Percentiles rank a stretch among this genome's conserved stretches.
Evolutionary conservation across 2,329 filamentous ascomycete genomes (phyloP).

Genomic region (Byssochlamys sp.): DNA sequence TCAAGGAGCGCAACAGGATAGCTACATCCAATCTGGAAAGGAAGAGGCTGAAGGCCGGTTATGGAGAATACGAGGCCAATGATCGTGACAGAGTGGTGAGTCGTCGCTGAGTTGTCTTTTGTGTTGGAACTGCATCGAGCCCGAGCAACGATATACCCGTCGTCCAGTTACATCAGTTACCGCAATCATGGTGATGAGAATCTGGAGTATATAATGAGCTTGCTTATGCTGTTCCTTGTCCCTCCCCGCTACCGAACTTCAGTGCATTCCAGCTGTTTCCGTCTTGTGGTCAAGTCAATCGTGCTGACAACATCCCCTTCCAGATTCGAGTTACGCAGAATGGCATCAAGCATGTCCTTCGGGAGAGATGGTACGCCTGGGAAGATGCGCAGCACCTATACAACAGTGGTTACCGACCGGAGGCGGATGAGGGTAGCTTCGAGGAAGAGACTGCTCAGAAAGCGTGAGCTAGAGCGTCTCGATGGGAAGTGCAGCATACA

Average conservation of each 20-base stretch:
- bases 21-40: conserved; percentile 67
- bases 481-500: background rate
- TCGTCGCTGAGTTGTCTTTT: conserved; percentile 8
- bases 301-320: background rate
- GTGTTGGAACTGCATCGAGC: background rate
- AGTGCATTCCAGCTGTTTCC: background rate
- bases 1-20: conserved; percentile 81
- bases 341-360: conserved; percentile 72
- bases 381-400: conserved; percentile 32
- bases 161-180: background rate
- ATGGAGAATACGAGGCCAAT: conserved; percentile 60
- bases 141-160: background rate
- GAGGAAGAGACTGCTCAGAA: conserved; percentile 2
- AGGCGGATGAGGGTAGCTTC: conserved; percentile 15
- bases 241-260: background rate
- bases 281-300: background rate
- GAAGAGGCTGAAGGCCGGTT: conserved; percentile 56
- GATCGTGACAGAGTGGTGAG: conserved; percentile 58
- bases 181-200: background rate
- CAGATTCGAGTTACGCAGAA: conserved; percentile 70
- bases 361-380: conserved; percentile 83
- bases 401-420: conserved; percentile 26
- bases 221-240: background rate
- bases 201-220: background rate
- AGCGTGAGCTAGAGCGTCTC: background rate